phyloP scores from a whole-genome alignment of 768 basidiomycete genomes.

The Chalciporus piperatus region DNA sequence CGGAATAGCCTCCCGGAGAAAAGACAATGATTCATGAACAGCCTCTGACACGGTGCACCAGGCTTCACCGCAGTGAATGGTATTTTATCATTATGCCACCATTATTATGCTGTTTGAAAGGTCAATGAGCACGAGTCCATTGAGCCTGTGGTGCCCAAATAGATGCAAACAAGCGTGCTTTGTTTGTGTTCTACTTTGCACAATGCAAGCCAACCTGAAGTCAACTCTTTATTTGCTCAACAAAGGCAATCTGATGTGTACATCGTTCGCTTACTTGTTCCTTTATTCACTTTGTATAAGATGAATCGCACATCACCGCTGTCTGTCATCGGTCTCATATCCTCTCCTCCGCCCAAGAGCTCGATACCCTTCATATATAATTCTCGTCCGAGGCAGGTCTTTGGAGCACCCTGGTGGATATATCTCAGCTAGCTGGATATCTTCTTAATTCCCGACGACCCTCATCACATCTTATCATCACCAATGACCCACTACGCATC shows the following conservation, averaged over 20 bases:
- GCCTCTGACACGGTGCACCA: too few species aligned
- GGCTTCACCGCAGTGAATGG: too few species aligned
- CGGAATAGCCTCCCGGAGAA: too few species aligned
- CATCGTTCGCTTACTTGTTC: neutral
- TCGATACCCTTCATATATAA: conserved; percentile 9
- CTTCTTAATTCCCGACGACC: neutral
- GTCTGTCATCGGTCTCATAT: conserved; percentile 5
- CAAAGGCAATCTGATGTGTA: too few species aligned
- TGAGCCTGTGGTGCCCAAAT: too few species aligned
- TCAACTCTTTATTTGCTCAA: neutral
- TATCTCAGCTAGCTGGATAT: conserved; percentile 16
- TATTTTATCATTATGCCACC: too few species aligned
- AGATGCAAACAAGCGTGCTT: too few species aligned
- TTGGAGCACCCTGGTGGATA: conserved; percentile 13
- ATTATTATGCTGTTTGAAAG: too few species aligned
- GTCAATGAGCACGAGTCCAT: too few species aligned
- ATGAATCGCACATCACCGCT: neutral
- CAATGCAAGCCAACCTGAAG: neutral
- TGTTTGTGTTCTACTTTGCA: too few species aligned
- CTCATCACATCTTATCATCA: neutral
- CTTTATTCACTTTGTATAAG: conserved; percentile 13
- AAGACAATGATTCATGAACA: neutral
- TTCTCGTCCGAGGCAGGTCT: conserved; percentile 22
- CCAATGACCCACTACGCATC: conserved; percentile 12
- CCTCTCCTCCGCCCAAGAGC: conserved; percentile 3